These are phyloP conservation scores for Fusarium brevicatenulatum DNA, from an alignment of 2,329 filamentous ascomycete species.

Conservation along the genomic window DNA sequence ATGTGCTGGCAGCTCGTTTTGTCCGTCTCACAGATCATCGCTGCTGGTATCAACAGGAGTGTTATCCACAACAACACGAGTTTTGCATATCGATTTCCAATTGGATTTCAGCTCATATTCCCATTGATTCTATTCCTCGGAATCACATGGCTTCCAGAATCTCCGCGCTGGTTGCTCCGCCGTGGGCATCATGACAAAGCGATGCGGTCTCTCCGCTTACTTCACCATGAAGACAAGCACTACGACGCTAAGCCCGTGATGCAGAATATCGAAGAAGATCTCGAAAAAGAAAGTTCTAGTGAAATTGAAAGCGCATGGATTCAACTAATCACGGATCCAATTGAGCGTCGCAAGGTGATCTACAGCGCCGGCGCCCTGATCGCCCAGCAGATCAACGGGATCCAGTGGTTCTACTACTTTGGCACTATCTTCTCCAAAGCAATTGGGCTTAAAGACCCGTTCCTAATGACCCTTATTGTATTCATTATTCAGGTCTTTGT, in stretches of 20 bases:
- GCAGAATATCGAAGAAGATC: constrained; percentile 56
- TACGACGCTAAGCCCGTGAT: constrained; percentile 50
- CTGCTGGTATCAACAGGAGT: constrained; percentile 47
- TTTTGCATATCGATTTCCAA: constrained; percentile 49
- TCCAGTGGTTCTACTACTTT: constrained; percentile 58
- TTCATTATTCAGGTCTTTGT: constrained; percentile 56
- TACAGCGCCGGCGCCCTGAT: constrained; percentile 56
- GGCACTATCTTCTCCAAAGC: constrained; percentile 55
- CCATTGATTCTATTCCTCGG: constrained; percentile 36
- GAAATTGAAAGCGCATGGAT: constrained; percentile 51
- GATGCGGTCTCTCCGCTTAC: constrained; percentile 52
- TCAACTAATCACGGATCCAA: constrained; percentile 54
- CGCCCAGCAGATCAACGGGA: constrained; percentile 61
- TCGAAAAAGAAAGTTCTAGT: constrained; percentile 50
- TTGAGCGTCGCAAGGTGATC: constrained; percentile 59
- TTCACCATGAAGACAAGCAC: constrained; percentile 55
- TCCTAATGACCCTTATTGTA: constrained; percentile 54
- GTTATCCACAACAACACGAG: constrained; percentile 43
- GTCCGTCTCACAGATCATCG: constrained; percentile 51
- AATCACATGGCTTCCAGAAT: constrained; percentile 44
- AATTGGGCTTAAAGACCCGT: constrained; percentile 54
- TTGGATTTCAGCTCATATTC: constrained; percentile 46
- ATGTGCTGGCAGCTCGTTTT: constrained; percentile 54
- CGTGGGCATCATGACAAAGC: constrained; percentile 53
- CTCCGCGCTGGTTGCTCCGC: constrained; percentile 48